Base-by-base conservation (phyloP, 2,329 filamentous ascomycete genomes). In the Aspergillus caelatus region DNA sequence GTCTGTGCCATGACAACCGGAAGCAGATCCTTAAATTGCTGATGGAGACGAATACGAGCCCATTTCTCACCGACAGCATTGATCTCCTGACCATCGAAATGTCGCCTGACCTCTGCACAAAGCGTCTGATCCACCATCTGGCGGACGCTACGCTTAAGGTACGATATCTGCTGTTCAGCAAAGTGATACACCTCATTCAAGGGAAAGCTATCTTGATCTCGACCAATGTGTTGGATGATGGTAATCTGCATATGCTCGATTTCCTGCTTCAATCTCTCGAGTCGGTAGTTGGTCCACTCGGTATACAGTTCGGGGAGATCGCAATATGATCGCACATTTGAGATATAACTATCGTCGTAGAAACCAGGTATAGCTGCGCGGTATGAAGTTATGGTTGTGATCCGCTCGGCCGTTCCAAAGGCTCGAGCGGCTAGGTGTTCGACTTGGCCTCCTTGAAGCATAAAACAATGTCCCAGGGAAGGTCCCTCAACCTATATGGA, bases 381-480 rank as follows among this genome's bases (percentile, higher is more conserved):
- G 41, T 71, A 74, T 9, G 71, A 72, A 43, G 72, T 74, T 12
- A 74, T 68, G 21, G 68, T 71, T 5, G 68, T 68, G 45, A 74
- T 71, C 7, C 72, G 68, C 57, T 74, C 72, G 9, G 63, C 60
- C 2, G 65, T 65, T 3, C 71, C 70, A 12, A 65, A 66, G 7
- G 71, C 69, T n/a, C 66, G 67, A 21, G 70, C 64, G 28, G 72
- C 72, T 14, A 68, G 61, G 41, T 74, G 72, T 39, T 71, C 62
- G 36, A 74, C 67, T 55, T 70, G 65, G 23, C 71, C 65, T n/a
- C 72, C 72, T 66, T 74, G 72, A 32, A 74, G 67, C 54, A 74
- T 67, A 4, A 73, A 69, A 6, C 68, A 69, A 60, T 68, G 63
- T 3, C 72, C 72, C 9, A 74, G 34, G n/a, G 52, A n/a, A 9